phyloP scores from a whole-genome alignment of 352 stramenopile species.

The Aphanomyces cochlioides region DNA sequence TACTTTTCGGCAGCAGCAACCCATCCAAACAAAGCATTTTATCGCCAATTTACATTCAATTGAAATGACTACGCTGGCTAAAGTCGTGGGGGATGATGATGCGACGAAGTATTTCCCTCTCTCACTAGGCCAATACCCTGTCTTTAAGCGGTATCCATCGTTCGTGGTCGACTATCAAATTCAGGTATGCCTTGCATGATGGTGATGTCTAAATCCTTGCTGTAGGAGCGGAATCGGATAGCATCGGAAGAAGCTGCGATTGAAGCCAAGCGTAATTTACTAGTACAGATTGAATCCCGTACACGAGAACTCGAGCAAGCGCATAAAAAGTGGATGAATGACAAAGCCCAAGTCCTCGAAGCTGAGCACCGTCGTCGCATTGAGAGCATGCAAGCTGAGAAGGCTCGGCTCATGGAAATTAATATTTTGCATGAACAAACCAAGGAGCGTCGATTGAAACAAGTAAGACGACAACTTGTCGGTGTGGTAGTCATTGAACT shows the following conservation, averaged over 20 bases:
- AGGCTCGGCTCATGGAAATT: slow-evolving; percentile 55
- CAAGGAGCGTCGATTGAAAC: slow-evolving; percentile 41
- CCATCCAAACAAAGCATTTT: slow-evolving; percentile 67
- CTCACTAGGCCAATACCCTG: slow-evolving; percentile 66
- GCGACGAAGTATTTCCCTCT: slow-evolving; percentile 49
- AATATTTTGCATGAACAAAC: slow-evolving; percentile 74
- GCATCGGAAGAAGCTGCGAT: slow-evolving; percentile 70
- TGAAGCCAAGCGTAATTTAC: slow-evolving; percentile 53
- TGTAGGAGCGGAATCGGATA: slow-evolving; percentile 75
- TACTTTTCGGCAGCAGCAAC: slow-evolving; percentile 84
- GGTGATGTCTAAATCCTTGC: slow-evolving; percentile 25
- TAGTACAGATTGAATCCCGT: slow-evolving; percentile 55
- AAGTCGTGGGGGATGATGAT: slow-evolving; percentile 31
- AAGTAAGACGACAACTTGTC: background rate
- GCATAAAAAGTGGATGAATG: slow-evolving; percentile 61
- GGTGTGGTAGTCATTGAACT: background rate
- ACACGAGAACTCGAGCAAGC: slow-evolving; percentile 50
- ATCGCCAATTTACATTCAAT: slow-evolving; percentile 31
- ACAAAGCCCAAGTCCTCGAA: slow-evolving; percentile 51
- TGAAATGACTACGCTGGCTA: background rate
- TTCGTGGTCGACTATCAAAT: slow-evolving; percentile 85
- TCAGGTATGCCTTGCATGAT: slow-evolving; percentile 44
- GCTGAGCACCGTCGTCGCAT: slow-evolving; percentile 60
- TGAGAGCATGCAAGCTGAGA: slow-evolving; percentile 60
- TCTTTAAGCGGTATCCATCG: slow-evolving; percentile 70